phyloP scores from a whole-genome alignment of 1,284 basidiomycete species.

The Rugosomyces carneus region DNA sequence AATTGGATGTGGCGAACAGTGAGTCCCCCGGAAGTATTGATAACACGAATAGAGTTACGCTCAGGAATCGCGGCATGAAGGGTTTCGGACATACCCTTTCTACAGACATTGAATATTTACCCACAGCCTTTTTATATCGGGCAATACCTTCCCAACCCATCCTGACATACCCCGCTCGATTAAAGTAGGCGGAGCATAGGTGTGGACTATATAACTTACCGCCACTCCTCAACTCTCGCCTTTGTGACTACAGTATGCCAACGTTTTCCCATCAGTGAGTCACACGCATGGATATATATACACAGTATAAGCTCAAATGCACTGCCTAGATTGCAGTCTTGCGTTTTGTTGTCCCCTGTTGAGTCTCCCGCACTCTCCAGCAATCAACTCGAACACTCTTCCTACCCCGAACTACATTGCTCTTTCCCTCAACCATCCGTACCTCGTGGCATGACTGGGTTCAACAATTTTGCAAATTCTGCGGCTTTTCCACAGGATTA shows the following conservation, averaged over 20 bases:
- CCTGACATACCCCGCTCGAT: conserved; percentile 13
- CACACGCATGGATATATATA: conserved; percentile 10
- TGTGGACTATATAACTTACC: conserved; percentile 17
- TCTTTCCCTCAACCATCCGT: conserved; percentile 6
- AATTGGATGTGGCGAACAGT: conserved; percentile 4
- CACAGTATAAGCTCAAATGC: conserved; percentile 1
- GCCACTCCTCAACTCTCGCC: conserved; percentile 2
- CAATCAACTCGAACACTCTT: neutral
- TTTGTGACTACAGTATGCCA: conserved; percentile 13
- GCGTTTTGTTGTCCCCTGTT: conserved; percentile 5
- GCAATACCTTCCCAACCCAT: conserved; percentile 10
- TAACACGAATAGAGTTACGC: conserved; percentile 13
- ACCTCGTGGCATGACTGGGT: conserved; percentile 14
- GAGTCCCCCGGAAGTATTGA: conserved; percentile 7
- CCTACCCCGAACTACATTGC: conserved; percentile 6
- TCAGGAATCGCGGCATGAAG: conserved; percentile 6
- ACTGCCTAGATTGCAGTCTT: conserved; percentile 8
- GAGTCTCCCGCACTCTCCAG: conserved; percentile 2
- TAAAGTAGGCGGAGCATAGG: conserved; percentile 14
- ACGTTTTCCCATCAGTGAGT: conserved; percentile 16
- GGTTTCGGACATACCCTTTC: conserved; percentile 11
- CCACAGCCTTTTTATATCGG: conserved; percentile 17
- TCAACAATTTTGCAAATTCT: conserved; percentile 7
- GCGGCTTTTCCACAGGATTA: conserved; percentile 2
- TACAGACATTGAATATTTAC: conserved; percentile 8